phyloP scores from a whole-genome alignment of 31 red algal genomes.

The Odonthalia washingtoniensis region DNA sequence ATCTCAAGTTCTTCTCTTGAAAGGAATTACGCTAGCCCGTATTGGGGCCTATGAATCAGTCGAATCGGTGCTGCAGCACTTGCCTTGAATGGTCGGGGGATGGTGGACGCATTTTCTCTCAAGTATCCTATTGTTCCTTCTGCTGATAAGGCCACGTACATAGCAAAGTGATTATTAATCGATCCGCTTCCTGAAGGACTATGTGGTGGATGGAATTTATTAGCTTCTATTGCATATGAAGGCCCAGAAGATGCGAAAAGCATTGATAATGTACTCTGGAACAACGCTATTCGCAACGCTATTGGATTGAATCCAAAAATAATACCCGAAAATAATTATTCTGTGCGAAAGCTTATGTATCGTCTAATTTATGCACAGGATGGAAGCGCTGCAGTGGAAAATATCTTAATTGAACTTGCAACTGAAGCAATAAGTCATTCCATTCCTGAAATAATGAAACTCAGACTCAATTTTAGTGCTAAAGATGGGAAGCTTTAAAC shows the following conservation, averaged over 20 bases:
- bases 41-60: slow-evolving; percentile 73
- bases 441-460: slow-evolving; percentile 50
- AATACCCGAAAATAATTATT: slow-evolving; percentile 26
- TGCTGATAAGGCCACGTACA: background rate
- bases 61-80: slow-evolving; percentile 50
- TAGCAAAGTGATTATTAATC: slow-evolving; percentile 32
- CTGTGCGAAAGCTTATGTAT: slow-evolving; percentile 41
- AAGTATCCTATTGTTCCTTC: slow-evolving; percentile 26
- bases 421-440: slow-evolving; percentile 62
- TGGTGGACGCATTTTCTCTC: slow-evolving; percentile 54
- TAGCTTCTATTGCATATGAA: slow-evolving; percentile 59
- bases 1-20: background rate
- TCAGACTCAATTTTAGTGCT: slow-evolving; percentile 10
- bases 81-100: slow-evolving; percentile 60
- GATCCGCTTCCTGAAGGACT: slow-evolving; percentile 39
- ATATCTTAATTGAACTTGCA: slow-evolving; percentile 55
- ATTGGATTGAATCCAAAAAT: background rate
- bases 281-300: background rate
- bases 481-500: slow-evolving; percentile 38
- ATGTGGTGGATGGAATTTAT: slow-evolving; percentile 59
- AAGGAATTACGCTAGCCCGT: slow-evolving; percentile 22
- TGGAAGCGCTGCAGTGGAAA: slow-evolving; percentile 30
- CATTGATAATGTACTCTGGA: slow-evolving; percentile 33
- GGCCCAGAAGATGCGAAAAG: slow-evolving; percentile 29
- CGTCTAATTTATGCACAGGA: slow-evolving; percentile 42